Base-by-base conservation (phyloP, 306 rosid genomes). In the Fragaria iinumae region DNA sequence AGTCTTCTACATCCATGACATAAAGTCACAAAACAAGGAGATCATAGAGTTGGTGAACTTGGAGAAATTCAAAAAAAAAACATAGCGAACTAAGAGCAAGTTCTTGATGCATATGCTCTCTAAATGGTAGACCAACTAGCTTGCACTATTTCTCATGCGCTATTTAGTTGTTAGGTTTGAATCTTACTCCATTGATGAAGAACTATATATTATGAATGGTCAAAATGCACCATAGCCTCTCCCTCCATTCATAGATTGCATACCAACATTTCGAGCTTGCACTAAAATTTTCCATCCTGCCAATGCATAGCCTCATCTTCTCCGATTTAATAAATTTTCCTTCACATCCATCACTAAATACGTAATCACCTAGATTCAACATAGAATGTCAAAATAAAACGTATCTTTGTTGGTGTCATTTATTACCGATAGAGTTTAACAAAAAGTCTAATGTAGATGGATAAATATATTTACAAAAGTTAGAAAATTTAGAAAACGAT, bases 21-120 rank as follows among this genome's bases (percentile, higher is more conserved):
- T 43, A 25, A 32, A 57, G 43, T 59, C 56, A 74, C 4, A 76
- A 65, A 65, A 65, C 52, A 76, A 64, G 79, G 79, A 64, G 55
- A 76, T 38, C 4, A 23, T 75, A 49, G 47, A 49, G 78, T 38
- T 48, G 34, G 71, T 20, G 8, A 63, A n/a, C 34, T 32, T 3
- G 38, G 34, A 12, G 49, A 38, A 55, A 11, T 39, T 21, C 0
- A 70, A 48, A 21, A 32, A 21, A 32, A 2, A 44, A 57, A 41
- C 10, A 63, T 10, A 25, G 14, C 27, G 18, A 36, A 41, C 18
- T 29, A 73, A 63, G 47, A 6, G 36, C 62, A 64, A 52, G 8
- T 32, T 48, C 25, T 21, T 76, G 23, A 34, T 32, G 21, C 63
- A 34, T 34, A 79, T 48, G 67, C 82, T 71, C 47, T 72, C 20